phyloP scores from a whole-genome alignment of 108 stramenopile species.

The Stephanodiscus triporus region DNA sequence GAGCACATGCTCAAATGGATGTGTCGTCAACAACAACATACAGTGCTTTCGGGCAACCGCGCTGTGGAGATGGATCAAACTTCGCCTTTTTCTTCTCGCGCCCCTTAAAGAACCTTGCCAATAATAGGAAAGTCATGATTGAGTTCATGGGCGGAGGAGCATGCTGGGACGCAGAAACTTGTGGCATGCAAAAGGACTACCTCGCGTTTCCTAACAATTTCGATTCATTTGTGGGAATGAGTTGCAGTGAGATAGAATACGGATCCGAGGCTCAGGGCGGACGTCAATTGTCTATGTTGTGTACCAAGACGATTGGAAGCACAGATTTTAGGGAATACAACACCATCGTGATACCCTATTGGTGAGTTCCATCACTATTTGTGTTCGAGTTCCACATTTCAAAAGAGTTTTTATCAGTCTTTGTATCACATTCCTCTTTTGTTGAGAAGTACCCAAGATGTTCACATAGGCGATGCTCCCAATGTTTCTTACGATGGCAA shows the following conservation, averaged over 20 bases:
- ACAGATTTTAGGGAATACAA: slow-evolving; percentile 55
- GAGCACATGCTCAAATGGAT: slow-evolving; percentile 4
- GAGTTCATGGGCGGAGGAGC: slow-evolving; percentile 66
- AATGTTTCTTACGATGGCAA: slow-evolving; percentile 19
- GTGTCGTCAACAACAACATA: slow-evolving; percentile 6
- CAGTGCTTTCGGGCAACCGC: slow-evolving; percentile 42
- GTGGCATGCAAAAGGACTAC: slow-evolving; percentile 28
- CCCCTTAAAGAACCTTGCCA: slow-evolving; percentile 35
- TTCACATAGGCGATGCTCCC: slow-evolving; percentile 47
- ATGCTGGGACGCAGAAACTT: slow-evolving; percentile 61
- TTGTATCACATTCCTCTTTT: not conserved
- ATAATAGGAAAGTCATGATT: slow-evolving; percentile 50
- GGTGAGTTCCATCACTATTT: slow-evolving; percentile 5
- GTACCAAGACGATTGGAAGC: slow-evolving; percentile 32
- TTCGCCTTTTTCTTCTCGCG: slow-evolving; percentile 55
- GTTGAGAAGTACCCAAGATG: slow-evolving; percentile 48
- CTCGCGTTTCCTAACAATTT: slow-evolving; percentile 43
- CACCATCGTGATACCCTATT: slow-evolving; percentile 60
- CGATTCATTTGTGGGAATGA: slow-evolving; percentile 40
- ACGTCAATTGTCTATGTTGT: slow-evolving; percentile 43
- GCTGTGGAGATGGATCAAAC: slow-evolving; percentile 60
- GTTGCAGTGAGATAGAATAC: slow-evolving; percentile 50
- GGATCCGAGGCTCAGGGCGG: slow-evolving; percentile 6
- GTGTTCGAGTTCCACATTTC: not conserved
- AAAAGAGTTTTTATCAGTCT: not conserved